A percentile compares a stretch with the other conserved stretches of the same genome.
Conservation (phyloP, 1,284 basidiomycete genomes). For the Leccinum fuscescens region DNA sequence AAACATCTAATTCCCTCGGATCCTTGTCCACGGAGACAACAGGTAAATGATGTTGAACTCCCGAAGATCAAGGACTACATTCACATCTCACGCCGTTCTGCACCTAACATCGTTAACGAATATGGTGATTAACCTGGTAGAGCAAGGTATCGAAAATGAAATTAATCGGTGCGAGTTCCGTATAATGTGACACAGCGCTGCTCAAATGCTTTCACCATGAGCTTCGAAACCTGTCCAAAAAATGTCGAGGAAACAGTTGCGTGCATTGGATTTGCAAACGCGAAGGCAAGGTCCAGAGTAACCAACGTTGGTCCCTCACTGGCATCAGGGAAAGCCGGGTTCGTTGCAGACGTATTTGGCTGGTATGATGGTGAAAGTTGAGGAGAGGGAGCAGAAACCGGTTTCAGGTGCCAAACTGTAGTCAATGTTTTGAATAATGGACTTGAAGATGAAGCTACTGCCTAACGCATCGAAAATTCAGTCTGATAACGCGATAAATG, state of each 20-base stretch:
- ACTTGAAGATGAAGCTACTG: constrained; percentile 78
- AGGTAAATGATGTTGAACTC: not conserved
- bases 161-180: constrained; percentile 37
- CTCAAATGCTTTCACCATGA: constrained; percentile 94
- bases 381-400: constrained; percentile 46
- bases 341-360: constrained; percentile 5
- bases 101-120: not conserved
- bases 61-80: not conserved
- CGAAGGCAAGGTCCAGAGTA: constrained; percentile 79
- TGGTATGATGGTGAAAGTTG: constrained; percentile 33
- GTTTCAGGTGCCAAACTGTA: constrained; percentile 80
- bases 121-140: not conserved
- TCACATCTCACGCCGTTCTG: not conserved
- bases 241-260: constrained; percentile 79
- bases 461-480: constrained; percentile 36
- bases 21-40: not conserved
- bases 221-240: constrained; percentile 81
- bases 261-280: constrained; percentile 86
- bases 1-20: not conserved
- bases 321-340: constrained; percentile 15
- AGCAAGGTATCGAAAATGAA: constrained; percentile 3
- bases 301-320: constrained; percentile 61
- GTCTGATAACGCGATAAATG: not conserved
- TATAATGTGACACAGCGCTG: constrained; percentile 74
- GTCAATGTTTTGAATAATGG: constrained; percentile 84